phyloP scores from a whole-genome alignment of 371 early-diverging fungal species.

The Mucor racemosus region DNA sequence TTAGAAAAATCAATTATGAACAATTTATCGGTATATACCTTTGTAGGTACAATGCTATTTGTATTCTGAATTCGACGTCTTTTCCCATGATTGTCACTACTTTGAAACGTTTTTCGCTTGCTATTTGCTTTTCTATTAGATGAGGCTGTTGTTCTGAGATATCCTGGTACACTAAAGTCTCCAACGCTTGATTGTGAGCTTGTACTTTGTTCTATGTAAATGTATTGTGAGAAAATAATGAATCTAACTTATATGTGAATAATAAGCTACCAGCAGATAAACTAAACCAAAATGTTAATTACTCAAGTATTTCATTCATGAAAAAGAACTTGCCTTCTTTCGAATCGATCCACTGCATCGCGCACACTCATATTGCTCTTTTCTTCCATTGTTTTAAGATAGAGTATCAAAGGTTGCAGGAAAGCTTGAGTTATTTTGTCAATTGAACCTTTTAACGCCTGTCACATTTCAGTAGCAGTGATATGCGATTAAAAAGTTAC shows the following conservation, averaged over 20 bases:
- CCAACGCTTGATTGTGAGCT: neutral
- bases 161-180: conserved; percentile 1
- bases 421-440: no score
- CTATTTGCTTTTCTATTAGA: neutral
- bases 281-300: neutral
- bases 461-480: no score
- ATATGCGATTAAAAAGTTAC: no score
- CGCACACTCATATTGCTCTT: neutral
- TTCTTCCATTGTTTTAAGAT: neutral
- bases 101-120: neutral
- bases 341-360: neutral
- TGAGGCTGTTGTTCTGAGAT: conserved; percentile 3
- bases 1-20: neutral
- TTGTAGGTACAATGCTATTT: neutral
- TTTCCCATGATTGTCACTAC: neutral
- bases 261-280: neutral
- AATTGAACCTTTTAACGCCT: no score
- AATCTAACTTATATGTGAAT: neutral
- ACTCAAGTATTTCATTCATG: neutral
- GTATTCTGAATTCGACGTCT: neutral
- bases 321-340: neutral
- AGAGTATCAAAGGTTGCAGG: no score
- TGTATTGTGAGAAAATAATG: neutral
- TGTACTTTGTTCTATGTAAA: neutral
- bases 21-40: neutral